Conservation (phyloP, 768 basidiomycete genomes). For the Tremella mesenterica region DNA sequence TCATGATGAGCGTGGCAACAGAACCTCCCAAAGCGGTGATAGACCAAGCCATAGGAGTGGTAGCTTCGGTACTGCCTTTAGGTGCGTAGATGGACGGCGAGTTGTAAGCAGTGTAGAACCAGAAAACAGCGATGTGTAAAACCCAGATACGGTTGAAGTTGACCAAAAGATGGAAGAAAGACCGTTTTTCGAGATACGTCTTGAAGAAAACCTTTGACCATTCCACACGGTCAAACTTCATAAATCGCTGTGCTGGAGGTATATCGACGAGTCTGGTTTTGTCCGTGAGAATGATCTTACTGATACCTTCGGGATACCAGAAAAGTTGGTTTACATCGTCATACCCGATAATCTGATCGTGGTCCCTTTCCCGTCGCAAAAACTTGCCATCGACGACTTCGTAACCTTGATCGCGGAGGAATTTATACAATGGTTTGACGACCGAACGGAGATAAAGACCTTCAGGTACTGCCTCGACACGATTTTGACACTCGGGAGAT, state of each 20-base stretch:
- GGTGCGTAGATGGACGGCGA: constrained; percentile 69
- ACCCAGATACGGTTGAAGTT: constrained; percentile 99
- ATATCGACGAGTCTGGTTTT: constrained; percentile 87
- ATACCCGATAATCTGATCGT: constrained; percentile 90
- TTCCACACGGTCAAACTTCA: constrained; percentile 93
- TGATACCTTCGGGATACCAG: constrained; percentile 99
- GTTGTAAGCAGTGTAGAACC: constrained; percentile 93
- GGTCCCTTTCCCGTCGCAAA: constrained; percentile 83
- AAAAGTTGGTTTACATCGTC: constrained; percentile 99
- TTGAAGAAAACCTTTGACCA: constrained; percentile 98
- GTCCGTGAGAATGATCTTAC: constrained; percentile 76
- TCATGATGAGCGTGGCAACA: constrained; percentile 94
- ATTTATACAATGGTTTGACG: constrained; percentile 87
- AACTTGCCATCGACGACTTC: constrained; percentile 93
- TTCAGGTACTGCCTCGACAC: constrained; percentile 84
- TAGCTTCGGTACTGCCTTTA: constrained; percentile 49
- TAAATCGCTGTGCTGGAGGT: constrained; percentile 82
- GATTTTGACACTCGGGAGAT: constrained; percentile 91
- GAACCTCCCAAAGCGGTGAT: constrained; percentile 90
- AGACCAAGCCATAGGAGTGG: constrained; percentile 80
- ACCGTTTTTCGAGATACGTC: constrained; percentile 95
- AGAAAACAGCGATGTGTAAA: constrained; percentile 87
- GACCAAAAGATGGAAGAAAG: constrained; percentile 91
- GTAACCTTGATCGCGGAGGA: constrained; percentile 95
- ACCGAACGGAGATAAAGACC: constrained; percentile 88